Conservation (phyloP, 1,284 basidiomycete genomes). For the Papiliotrema fonsecae region DNA sequence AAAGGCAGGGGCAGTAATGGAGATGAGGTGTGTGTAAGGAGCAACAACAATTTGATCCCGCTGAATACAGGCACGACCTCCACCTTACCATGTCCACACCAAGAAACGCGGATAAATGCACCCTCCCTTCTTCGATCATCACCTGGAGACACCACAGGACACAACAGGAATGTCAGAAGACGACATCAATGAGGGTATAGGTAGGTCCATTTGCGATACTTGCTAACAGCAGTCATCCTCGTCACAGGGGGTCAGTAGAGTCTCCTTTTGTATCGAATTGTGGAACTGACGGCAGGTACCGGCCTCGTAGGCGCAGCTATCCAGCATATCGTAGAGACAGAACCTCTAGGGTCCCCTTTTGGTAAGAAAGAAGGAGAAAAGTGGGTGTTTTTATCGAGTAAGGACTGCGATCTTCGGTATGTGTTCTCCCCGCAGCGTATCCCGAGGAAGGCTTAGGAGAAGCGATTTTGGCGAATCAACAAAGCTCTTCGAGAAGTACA, state of each 20-base stretch:
- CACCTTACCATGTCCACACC: too few species aligned
- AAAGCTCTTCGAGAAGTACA: slow-evolving; percentile 72
- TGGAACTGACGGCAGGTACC: slow-evolving; percentile 26
- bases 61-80: too few species aligned
- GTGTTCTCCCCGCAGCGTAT: background rate
- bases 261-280: background rate
- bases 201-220: too few species aligned
- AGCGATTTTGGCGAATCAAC: slow-evolving; percentile 60
- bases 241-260: slow-evolving; percentile 9
- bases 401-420: slow-evolving; percentile 34
- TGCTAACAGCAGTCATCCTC: slow-evolving; percentile 8
- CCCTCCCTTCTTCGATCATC: too few species aligned
- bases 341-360: slow-evolving; percentile 68
- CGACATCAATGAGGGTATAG: too few species aligned
- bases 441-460: slow-evolving; percentile 16
- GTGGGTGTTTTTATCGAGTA: slow-evolving; percentile 79
- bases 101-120: too few species aligned
- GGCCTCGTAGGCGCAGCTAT: slow-evolving; percentile 83
- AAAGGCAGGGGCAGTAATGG: too few species aligned
- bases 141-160: too few species aligned
- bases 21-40: too few species aligned
- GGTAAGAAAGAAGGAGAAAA: slow-evolving; percentile 68
- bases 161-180: too few species aligned
- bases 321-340: slow-evolving; percentile 67
- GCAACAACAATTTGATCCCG: too few species aligned